These are phyloP conservation scores for Grosmannia huntii DNA, from an alignment of 2,329 filamentous ascomycete species.

Conservation along the genomic window DNA sequence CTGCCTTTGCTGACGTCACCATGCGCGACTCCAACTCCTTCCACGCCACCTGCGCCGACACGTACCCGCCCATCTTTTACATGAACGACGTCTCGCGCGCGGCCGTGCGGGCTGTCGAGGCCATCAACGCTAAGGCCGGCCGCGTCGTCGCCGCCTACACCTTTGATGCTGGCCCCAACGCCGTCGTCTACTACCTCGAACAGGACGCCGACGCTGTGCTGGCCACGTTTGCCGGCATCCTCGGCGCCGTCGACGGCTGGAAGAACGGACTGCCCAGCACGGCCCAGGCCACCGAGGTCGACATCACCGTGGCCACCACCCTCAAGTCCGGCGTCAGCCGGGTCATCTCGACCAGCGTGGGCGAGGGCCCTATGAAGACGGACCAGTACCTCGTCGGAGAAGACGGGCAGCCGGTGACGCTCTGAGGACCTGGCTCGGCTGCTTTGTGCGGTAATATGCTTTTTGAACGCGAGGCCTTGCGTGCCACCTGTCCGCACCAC, in stretches of 20 bases:
- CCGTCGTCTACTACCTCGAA: constrained; percentile 88
- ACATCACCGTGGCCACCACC: constrained; percentile 49
- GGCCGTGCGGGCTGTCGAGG: constrained; percentile 77
- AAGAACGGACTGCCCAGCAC: constrained; percentile 42
- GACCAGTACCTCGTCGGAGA: constrained; percentile 64
- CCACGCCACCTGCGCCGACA: constrained; percentile 90
- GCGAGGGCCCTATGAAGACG: constrained; percentile 74
- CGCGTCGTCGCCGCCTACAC: constrained; percentile 84
- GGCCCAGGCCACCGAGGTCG: constrained; percentile 41
- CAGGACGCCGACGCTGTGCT: constrained; percentile 61
- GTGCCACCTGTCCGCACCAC: neutral
- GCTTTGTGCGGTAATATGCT: neutral
- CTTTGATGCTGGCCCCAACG: constrained; percentile 94
- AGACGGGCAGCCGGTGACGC: constrained; percentile 35
- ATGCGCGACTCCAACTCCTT: constrained; percentile 98
- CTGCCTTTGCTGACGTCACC: constrained; percentile 74
- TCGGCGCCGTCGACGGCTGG: constrained; percentile 59
- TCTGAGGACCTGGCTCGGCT: neutral
- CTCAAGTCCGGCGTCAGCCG: constrained; percentile 72
- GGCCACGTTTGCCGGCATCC: constrained; percentile 60
- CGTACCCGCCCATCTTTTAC: constrained; percentile 96
- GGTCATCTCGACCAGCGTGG: constrained; percentile 84
- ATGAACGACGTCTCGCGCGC: constrained; percentile 88
- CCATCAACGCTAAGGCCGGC: constrained; percentile 70
- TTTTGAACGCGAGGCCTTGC: neutral